A percentile compares a stretch with the other conserved stretches of the same genome.
phyloP scores from a whole-genome alignment of 169 alveolate species.

The Babesia sp. region DNA sequence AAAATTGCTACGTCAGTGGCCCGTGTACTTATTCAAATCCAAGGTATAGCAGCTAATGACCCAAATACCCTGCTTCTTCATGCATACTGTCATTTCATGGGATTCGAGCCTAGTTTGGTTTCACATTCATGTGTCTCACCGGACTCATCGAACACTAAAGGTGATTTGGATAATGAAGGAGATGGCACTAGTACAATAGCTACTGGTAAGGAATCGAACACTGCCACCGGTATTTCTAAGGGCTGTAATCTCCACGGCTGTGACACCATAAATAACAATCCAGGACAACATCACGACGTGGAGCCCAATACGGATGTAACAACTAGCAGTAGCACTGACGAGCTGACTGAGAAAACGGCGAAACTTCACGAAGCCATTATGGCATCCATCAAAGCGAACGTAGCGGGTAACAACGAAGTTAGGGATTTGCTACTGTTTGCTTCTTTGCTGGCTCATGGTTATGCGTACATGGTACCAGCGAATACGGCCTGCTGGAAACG shows the following conservation, averaged over 20 bases:
- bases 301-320: too few relatives aligned
- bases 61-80: background rate
- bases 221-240: too few relatives aligned
- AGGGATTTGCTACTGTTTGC: conserved; percentile 6
- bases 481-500: background rate
- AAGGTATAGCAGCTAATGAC: background rate
- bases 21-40: background rate
- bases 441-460: conserved; percentile 10
- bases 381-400: background rate
- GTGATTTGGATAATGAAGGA: background rate
- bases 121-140: background rate
- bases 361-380: background rate
- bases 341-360: background rate
- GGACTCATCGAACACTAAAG: background rate
- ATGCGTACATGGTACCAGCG: conserved; percentile 13
- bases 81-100: conserved; percentile 30
- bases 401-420: background rate
- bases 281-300: background rate
- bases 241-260: background rate
- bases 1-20: background rate
- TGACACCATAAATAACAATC: background rate
- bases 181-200: background rate
- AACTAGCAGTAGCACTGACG: background rate
- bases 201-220: background rate
- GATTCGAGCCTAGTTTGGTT: background rate